Conservation (phyloP, 192 early-diverging fungal genomes). For the Chytriomyces sp. region DNA sequence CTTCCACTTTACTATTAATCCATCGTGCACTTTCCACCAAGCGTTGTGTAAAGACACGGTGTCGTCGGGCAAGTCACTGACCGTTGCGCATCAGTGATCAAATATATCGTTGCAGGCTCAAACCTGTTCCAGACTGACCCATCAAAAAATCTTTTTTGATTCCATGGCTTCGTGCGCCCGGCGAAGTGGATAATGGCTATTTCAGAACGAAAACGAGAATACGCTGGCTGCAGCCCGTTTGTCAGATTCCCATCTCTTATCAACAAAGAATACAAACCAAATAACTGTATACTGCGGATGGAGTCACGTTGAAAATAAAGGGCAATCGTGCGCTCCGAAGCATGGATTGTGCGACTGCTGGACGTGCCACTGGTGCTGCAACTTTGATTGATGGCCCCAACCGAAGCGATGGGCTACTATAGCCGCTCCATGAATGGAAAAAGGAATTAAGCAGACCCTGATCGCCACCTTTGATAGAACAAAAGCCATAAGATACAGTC, state of each 20-base stretch:
- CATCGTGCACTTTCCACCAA: constrained; percentile 25
- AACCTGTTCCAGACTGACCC: constrained; percentile 34
- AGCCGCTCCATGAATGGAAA: constrained; percentile 74
- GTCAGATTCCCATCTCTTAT: constrained; percentile 52
- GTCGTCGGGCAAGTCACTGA: not conserved
- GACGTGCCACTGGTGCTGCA: not conserved
- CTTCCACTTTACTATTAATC: constrained; percentile 2
- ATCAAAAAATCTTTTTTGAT: constrained; percentile 59
- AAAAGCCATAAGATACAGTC: too few relatives aligned
- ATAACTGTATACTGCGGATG: constrained; percentile 77
- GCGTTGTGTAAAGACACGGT: constrained; percentile 2
- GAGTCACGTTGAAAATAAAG: constrained; percentile 90
- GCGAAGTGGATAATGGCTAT: constrained; percentile 90
- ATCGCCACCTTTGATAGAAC: constrained; percentile 71
- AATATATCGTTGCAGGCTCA: not conserved
- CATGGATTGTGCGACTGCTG: not conserved
- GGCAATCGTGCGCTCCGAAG: constrained; percentile 69
- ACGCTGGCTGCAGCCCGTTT: constrained; percentile 64
- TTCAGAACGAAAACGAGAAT: constrained; percentile 68
- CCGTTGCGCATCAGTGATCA: not conserved
- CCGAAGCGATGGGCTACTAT: not conserved
- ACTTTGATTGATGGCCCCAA: too few relatives aligned
- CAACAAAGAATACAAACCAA: constrained; percentile 33
- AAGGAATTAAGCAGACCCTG: constrained; percentile 91
- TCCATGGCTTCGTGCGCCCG: constrained; percentile 88